Conservation (phyloP, 331 rosid genomes). For the Arachis monticola region DNA sequence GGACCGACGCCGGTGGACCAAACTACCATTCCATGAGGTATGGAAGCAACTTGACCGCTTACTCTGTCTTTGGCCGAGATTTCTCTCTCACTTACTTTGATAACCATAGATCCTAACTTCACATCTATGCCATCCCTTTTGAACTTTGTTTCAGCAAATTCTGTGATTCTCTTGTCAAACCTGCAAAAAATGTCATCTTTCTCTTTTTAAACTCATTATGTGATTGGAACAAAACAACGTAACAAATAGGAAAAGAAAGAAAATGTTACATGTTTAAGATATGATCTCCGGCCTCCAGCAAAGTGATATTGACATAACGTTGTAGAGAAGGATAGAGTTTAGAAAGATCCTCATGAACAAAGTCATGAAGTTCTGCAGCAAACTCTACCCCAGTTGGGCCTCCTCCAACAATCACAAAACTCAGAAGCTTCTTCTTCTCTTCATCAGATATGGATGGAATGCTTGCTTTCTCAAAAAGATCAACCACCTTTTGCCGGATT, state of each 20-base stretch:
- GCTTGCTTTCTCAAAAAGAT: constrained; percentile 79
- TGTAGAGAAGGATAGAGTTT: constrained; percentile 68
- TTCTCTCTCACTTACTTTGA: constrained; percentile 77
- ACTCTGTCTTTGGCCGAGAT: constrained; percentile 65
- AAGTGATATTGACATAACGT: constrained; percentile 68
- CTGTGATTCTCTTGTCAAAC: constrained; percentile 91
- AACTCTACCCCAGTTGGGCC: constrained; percentile 99
- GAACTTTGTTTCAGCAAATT: constrained; percentile 85
- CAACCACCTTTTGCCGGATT: constrained; percentile 75
- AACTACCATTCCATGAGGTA: constrained; percentile 91
- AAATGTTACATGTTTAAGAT: constrained; percentile 77
- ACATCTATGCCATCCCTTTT: constrained; percentile 87
- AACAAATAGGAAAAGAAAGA: not conserved
- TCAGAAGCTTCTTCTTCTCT: constrained; percentile 79
- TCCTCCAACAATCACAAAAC: constrained; percentile 94
- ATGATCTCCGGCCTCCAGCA: constrained; percentile 93
- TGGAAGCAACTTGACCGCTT: constrained; percentile 58
- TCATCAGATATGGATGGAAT: constrained; percentile 73
- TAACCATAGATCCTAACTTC: constrained; percentile 81
- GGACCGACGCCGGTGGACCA: constrained; percentile 94
- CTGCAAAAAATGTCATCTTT: constrained; percentile 86
- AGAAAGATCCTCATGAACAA: constrained; percentile 66
- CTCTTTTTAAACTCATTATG: constrained; percentile 37
- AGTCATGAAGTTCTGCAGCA: constrained; percentile 92
- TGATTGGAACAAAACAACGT: not conserved